phyloP scores from a whole-genome alignment of 768 basidiomycete species.

The Crassisporium funariophilum region DNA sequence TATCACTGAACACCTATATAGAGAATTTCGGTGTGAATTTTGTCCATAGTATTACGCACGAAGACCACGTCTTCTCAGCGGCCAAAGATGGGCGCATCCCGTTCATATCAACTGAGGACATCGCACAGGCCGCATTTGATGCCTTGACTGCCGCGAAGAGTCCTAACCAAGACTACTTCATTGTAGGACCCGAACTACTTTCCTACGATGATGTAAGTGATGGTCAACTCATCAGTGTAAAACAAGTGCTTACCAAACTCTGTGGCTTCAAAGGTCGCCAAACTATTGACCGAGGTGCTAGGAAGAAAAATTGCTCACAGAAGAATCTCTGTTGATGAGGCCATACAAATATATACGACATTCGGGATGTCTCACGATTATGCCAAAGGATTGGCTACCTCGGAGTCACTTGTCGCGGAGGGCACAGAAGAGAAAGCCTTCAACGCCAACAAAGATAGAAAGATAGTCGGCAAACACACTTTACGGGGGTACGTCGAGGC shows the following conservation, averaged over 20 bases:
- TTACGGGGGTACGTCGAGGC: slow-evolving; percentile 26
- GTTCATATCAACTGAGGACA: neutral
- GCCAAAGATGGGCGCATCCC: neutral
- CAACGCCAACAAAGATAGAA: slow-evolving; percentile 9
- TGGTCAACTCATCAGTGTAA: neutral
- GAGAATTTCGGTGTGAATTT: neutral
- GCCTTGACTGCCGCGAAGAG: neutral
- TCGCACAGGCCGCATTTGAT: neutral
- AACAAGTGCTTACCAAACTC: neutral
- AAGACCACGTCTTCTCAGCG: neutral
- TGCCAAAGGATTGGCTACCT: slow-evolving; percentile 14
- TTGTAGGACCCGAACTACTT: neutral
- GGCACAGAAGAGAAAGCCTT: slow-evolving; percentile 26
- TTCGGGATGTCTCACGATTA: slow-evolving; percentile 13
- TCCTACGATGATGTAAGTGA: neutral
- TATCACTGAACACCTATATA: neutral
- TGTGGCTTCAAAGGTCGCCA: slow-evolving; percentile 15
- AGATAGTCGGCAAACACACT: slow-evolving; percentile 24
- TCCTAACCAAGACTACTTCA: neutral
- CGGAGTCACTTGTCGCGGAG: slow-evolving; percentile 20
- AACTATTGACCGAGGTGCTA: slow-evolving; percentile 14
- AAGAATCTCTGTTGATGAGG: slow-evolving; percentile 12
- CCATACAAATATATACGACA: neutral
- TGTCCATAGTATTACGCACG: neutral
- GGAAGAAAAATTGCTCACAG: slow-evolving; percentile 21